These are phyloP conservation scores for Laburnicola sp. DNA, from an alignment of 2,329 filamentous ascomycete species.

Conservation along the genomic window DNA sequence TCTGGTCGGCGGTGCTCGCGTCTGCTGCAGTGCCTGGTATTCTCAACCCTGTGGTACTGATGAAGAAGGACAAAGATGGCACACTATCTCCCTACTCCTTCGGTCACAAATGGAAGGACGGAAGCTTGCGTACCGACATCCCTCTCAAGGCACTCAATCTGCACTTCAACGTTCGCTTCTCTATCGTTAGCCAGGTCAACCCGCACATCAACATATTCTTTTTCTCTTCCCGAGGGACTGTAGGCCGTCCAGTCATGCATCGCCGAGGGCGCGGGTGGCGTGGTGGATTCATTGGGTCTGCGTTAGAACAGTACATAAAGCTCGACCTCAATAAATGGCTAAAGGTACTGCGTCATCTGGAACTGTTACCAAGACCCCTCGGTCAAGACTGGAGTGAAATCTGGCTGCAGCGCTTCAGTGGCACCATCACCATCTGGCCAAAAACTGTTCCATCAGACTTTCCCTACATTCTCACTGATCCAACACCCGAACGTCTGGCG, in stretches of 20 bases:
- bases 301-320: slow-evolving; percentile 92
- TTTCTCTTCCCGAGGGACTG: too few species aligned
- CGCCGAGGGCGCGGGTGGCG: slow-evolving; percentile 92
- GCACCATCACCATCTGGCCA: slow-evolving; percentile 96
- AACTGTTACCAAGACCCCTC: slow-evolving; percentile 84
- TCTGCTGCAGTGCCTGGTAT: slow-evolving; percentile 96
- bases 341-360: slow-evolving; percentile 87
- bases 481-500: slow-evolving; percentile 71
- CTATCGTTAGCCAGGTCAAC: too few species aligned
- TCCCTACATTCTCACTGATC: slow-evolving; percentile 82
- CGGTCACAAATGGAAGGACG: slow-evolving; percentile 99
- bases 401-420: slow-evolving; percentile 92
- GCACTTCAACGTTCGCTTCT: too few species aligned
- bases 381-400: slow-evolving; percentile 97
- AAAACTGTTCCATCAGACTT: slow-evolving; percentile 79
- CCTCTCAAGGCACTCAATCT: too few species aligned
- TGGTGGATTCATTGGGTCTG: slow-evolving; percentile 89
- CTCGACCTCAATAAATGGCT: slow-evolving; percentile 98
- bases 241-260: slow-evolving; percentile 92
- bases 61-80: slow-evolving; percentile 80
- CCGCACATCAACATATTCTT: too few species aligned
- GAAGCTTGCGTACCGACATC: slow-evolving; percentile 84
- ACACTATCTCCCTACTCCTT: slow-evolving; percentile 88
- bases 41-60: slow-evolving; percentile 89
- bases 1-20: slow-evolving; percentile 95